Evolutionary conservation across 768 basidiomycete species (phyloP).

Genomic region (Hygrophorus pudorinus): DNA sequence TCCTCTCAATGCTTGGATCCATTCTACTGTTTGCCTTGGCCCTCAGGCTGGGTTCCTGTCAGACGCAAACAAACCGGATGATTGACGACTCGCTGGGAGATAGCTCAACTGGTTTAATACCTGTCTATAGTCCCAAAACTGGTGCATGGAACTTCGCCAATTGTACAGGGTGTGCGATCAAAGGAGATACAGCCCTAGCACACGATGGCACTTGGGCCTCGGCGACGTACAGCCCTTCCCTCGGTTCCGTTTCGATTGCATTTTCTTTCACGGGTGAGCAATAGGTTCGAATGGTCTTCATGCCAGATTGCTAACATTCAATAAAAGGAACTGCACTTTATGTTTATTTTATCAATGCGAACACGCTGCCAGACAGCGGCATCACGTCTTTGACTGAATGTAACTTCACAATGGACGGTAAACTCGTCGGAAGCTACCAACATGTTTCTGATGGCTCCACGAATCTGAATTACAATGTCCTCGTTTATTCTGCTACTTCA

Average conservation of each 20-base stretch:
- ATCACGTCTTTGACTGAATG: not conserved
- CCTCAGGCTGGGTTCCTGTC: not conserved
- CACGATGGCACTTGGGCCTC: not conserved
- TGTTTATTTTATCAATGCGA: not conserved
- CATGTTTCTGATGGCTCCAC: not conserved
- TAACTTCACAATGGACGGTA: not conserved
- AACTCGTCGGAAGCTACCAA: not conserved
- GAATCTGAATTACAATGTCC: not conserved
- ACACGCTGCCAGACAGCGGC: not conserved
- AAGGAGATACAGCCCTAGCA: not conserved
- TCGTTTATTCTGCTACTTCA: not conserved
- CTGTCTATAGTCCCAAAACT: not conserved
- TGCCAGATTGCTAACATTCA: not conserved
- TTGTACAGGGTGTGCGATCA: not conserved
- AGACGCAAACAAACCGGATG: not conserved
- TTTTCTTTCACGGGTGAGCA: not conserved
- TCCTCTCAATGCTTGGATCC: too few species aligned
- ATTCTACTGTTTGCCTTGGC: too few species aligned
- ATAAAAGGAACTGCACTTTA: not conserved
- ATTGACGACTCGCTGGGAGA: conserved; percentile 1
- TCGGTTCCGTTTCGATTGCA: not conserved
- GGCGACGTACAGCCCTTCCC: not conserved
- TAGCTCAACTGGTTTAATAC: not conserved
- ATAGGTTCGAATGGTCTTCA: not conserved
- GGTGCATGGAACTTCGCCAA: not conserved